Conservation (phyloP, 768 basidiomycete species). For the Tephrocybe sp. region DNA sequence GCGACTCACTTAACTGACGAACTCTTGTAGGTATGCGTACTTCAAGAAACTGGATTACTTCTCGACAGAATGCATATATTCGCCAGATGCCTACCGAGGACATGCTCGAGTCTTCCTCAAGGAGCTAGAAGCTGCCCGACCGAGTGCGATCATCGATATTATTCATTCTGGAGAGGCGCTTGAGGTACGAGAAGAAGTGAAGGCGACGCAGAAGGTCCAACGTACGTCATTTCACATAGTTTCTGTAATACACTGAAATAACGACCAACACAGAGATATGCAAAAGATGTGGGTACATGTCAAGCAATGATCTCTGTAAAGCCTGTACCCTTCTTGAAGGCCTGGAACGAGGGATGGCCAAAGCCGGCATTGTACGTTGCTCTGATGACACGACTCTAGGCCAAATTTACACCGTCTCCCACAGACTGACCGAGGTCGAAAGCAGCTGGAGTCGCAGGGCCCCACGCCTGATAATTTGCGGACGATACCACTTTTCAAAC, state of each 20-base stretch:
- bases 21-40: conserved; percentile 85
- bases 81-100: conserved; percentile 97
- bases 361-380: conserved; percentile 58
- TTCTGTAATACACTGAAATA: conserved; percentile 1
- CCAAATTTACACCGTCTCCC: no score
- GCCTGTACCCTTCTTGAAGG: conserved; percentile 91
- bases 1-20: neutral
- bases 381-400: no score
- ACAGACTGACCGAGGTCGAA: conserved; percentile 69
- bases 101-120: conserved; percentile 94
- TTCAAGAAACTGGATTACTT: conserved; percentile 99
- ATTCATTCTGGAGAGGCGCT: conserved; percentile 96
- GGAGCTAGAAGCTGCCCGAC: conserved; percentile 90
- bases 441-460: conserved; percentile 57
- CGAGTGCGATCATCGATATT: conserved; percentile 96
- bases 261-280: conserved; percentile 68
- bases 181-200: conserved; percentile 83
- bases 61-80: conserved; percentile 99
- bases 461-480: conserved; percentile 68
- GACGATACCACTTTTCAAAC: conserved; percentile 72
- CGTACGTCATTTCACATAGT: conserved; percentile 50
- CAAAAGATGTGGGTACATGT: conserved; percentile 91
- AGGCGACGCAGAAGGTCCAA: conserved; percentile 77
- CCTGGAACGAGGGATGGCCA: conserved; percentile 79
- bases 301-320: conserved; percentile 95